These are phyloP conservation scores for Anacardium occidentale DNA, from an alignment of 345 rosid genomes.

Conservation along the genomic window DNA sequence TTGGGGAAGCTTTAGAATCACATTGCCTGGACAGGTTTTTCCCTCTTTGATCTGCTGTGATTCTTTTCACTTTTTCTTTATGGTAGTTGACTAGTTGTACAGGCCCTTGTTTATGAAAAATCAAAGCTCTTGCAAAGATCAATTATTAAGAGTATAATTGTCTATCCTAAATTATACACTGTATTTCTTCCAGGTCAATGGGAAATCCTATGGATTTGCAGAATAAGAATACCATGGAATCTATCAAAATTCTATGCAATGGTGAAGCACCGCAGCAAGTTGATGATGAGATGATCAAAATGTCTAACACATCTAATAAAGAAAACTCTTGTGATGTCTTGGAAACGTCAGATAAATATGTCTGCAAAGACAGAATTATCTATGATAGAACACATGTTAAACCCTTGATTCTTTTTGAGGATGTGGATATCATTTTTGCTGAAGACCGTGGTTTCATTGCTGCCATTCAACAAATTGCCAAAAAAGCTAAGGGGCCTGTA, in stretches of 20 bases:
- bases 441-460: conserved; percentile 92
- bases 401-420: conserved; percentile 87
- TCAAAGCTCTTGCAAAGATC: conserved; percentile 7
- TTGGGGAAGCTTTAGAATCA: conserved; percentile 81
- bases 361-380: conserved; percentile 28
- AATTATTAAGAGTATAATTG: conserved; percentile 14
- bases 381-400: conserved; percentile 41
- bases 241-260: conserved; percentile 23
- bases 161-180: conserved; percentile 17
- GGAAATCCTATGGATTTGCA: conserved; percentile 42
- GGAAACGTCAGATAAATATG: conserved; percentile 33
- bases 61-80: conserved; percentile 6
- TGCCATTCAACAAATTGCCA: conserved; percentile 84
- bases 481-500: conserved; percentile 85
- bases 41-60: conserved; percentile 16
- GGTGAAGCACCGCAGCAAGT: conserved; percentile 25
- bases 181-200: conserved; percentile 56
- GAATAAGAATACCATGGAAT: conserved; percentile 26
- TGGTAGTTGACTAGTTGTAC: conserved; percentile 20
- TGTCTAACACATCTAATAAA: conserved; percentile 35
- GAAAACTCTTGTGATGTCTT: conserved; percentile 25
- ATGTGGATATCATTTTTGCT: conserved; percentile 75
- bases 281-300: conserved; percentile 40
- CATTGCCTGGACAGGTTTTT: conserved; percentile 66
- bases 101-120: conserved; percentile 9